Base-by-base conservation (phyloP, 805 yeast species). In the Diddensiella transvaalensis region DNA sequence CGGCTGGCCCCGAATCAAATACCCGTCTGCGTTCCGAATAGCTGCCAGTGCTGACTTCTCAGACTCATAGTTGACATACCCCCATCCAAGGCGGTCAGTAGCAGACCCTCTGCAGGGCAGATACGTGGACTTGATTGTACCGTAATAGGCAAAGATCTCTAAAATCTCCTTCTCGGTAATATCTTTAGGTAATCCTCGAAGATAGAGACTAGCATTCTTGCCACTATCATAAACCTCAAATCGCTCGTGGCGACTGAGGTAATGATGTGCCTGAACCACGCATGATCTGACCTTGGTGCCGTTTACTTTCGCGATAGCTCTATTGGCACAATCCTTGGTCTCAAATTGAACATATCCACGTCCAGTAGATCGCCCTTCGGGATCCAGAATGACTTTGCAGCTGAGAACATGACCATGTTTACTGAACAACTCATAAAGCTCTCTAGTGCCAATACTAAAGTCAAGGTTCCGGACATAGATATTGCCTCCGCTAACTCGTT, bases 261-360 rank as follows among this genome's bases (percentile, higher is more conserved):
- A 43, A 22, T 18, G 50, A 26, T 24, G 33, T n/a, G 41, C 50
- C 15, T 36, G 43, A 15, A 47, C 22, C n/a, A 19, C 36, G 11
- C 32, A 19, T 10, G 15, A n/a, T 4, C 36, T 32, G 13, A 47
- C n/a, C 11, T 10, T 15, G 26, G 13, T 42, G 15, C 53, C 53
- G 23, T 47, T 40, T 18, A 22, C 18, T 8, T 47, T 42, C n/a
- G 2, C 17, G 15, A 49, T 23, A 3, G 53, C 53, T 10, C 21
- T 11, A 18, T 21, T 37, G 15, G 53, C 50, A 11, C 18, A 15
- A 18, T 41, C 29, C 10, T 21, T 17, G 22, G 44, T 19, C 4
- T 18, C 35, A 26, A 40, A 49, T 22, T 48, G 50, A 11, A 49
- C 53, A 42, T 37, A 46, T 15, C 30, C 53, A n/a, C 44, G 44